Percentiles rank a stretch among this genome's conserved stretches.
Conservation (phyloP, 257 asterid genomes). For the Solanum arcanum region DNA sequence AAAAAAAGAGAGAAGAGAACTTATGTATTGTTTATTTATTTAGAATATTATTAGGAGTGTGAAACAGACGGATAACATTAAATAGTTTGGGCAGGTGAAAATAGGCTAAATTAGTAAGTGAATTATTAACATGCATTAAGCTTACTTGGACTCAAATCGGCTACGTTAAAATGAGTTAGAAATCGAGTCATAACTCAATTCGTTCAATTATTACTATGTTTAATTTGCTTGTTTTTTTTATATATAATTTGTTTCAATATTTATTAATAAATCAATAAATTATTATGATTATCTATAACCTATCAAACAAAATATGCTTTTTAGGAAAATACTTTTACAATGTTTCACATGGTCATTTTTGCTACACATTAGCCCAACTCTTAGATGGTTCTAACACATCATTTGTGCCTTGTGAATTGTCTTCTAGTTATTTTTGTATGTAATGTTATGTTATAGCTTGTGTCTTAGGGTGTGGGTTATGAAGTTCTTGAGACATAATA, state of each 20-base stretch:
- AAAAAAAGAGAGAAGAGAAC: not conserved
- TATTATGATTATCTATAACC: not conserved
- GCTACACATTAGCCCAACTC: too few relatives aligned
- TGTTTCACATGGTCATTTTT: not conserved
- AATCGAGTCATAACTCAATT: too few relatives aligned
- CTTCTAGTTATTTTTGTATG: not conserved
- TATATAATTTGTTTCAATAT: not conserved
- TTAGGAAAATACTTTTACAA: too few relatives aligned
- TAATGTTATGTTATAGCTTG: not conserved
- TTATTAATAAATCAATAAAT: not conserved
- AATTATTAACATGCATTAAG: not conserved
- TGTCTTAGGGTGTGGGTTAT: not conserved
- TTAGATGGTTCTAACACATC: too few relatives aligned
- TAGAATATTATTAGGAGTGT: too few relatives aligned
- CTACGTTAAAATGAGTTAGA: not conserved
- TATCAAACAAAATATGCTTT: not conserved
- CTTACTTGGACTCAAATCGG: not conserved
- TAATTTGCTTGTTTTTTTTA: not conserved
- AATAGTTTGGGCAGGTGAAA: too few relatives aligned
- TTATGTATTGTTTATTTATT: not conserved
- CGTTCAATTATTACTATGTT: not conserved
- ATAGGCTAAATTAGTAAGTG: not conserved
- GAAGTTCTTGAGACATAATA: too few relatives aligned
- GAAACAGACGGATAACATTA: too few relatives aligned
- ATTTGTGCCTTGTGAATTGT: not conserved